Percentiles rank a stretch among this genome's conserved stretches.
Conservation (phyloP, 495 filamentous ascomycete species). For the Aspergillus leporis region DNA sequence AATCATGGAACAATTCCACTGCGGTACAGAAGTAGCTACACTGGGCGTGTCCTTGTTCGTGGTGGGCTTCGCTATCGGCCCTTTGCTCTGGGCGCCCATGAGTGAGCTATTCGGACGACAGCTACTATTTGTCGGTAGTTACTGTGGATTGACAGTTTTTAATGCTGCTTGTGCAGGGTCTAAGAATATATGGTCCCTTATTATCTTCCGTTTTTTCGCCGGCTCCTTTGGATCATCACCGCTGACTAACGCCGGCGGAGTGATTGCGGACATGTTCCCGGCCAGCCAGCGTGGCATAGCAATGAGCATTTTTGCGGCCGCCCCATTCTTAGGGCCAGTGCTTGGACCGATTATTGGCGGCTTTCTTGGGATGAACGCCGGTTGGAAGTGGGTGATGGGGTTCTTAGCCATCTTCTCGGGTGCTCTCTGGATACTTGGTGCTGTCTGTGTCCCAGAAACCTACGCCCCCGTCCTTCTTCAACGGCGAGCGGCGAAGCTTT, state of each 20-base stretch:
- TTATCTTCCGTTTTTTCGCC: conserved; percentile 67
- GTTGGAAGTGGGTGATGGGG: conserved; percentile 58
- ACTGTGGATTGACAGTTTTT: conserved; percentile 57
- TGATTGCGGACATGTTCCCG: conserved; percentile 63
- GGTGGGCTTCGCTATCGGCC: conserved; percentile 57
- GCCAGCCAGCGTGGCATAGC: conserved; percentile 56
- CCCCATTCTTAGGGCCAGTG: conserved; percentile 60
- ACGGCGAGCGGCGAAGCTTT: conserved; percentile 45
- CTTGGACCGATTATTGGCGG: conserved; percentile 52
- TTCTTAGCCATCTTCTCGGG: conserved; percentile 19
- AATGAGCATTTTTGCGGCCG: conserved; percentile 52
- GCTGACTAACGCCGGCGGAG: conserved; percentile 61
- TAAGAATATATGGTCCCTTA: conserved; percentile 56
- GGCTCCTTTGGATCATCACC: conserved; percentile 64
- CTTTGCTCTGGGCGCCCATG: conserved; percentile 38
- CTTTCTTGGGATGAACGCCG: conserved; percentile 46
- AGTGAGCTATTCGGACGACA: conserved; percentile 64
- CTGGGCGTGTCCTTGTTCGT: conserved; percentile 68
- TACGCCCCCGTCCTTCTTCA: conserved; percentile 58
- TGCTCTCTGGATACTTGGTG: conserved; percentile 26
- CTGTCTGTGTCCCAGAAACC: conserved; percentile 56
- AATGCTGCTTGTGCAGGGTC: conserved; percentile 56
- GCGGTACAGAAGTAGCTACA: conserved; percentile 54
- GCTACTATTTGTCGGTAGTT: conserved; percentile 58
- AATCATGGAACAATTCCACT: conserved; percentile 54